phyloP scores from a whole-genome alignment of 2,329 filamentous ascomycete genomes.

The Pezizomycotina sp. region DNA sequence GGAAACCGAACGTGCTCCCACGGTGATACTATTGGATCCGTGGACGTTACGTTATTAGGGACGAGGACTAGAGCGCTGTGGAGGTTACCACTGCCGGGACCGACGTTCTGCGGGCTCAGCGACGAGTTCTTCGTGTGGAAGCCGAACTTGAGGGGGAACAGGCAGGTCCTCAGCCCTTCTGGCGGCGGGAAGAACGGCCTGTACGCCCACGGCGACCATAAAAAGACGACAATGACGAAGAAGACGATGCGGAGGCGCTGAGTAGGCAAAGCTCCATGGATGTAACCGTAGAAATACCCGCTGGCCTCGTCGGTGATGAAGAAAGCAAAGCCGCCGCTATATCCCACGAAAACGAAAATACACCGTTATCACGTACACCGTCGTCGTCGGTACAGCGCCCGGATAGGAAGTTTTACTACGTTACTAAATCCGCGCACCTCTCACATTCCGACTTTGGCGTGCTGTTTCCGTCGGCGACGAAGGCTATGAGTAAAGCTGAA shows the following conservation, averaged over 20 bases:
- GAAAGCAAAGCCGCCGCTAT: too few species aligned
- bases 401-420: slow-evolving; percentile 56
- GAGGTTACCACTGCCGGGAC: slow-evolving; percentile 50
- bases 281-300: slow-evolving; percentile 12
- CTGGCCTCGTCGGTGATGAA: slow-evolving; percentile 5
- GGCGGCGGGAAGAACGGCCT: too few species aligned
- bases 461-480: slow-evolving; percentile 56
- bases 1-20: slow-evolving; percentile 42
- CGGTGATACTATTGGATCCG: slow-evolving; percentile 54
- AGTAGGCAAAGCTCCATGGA: too few species aligned
- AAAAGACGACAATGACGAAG: too few species aligned
- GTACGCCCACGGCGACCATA: too few species aligned
- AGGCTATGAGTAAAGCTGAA: slow-evolving; percentile 40
- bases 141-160: slow-evolving; percentile 53
- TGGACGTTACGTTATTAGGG: slow-evolving; percentile 24
- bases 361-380: too few species aligned
- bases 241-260: too few species aligned
- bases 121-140: slow-evolving; percentile 66
- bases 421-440: slow-evolving; percentile 56
- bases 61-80: slow-evolving; percentile 44
- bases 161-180: slow-evolving; percentile 47
- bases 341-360: too few species aligned
- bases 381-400: slow-evolving; percentile 16
- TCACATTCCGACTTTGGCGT: slow-evolving; percentile 72
- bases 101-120: slow-evolving; percentile 10